Evolutionary conservation across 352 stramenopile species (phyloP).

Genomic region (Phytophthora hibernalis): DNA sequence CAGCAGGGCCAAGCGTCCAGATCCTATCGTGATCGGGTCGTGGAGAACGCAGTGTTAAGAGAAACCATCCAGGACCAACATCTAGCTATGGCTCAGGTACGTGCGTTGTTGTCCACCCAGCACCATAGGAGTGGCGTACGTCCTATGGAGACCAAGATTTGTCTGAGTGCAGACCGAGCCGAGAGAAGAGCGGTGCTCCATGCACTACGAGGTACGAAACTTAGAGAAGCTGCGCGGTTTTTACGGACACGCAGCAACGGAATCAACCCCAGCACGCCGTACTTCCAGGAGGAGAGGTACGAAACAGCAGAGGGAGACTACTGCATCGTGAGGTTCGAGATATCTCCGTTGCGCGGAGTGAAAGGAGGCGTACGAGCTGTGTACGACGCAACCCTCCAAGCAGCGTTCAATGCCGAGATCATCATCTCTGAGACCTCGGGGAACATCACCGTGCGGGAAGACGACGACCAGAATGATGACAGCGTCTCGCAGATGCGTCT

Average conservation of each 20-base stretch:
- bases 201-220: constrained; percentile 32
- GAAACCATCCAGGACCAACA: constrained; percentile 43
- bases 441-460: constrained; percentile 72
- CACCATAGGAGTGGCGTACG: constrained; percentile 31
- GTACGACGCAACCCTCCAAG: constrained; percentile 55
- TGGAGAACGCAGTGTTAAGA: constrained; percentile 37
- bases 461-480: constrained; percentile 61
- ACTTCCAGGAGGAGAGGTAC: constrained; percentile 49
- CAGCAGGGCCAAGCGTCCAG: constrained; percentile 31
- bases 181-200: constrained; percentile 32
- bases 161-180: constrained; percentile 34
- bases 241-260: constrained; percentile 32
- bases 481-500: constrained; percentile 53
- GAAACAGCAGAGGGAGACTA: constrained; percentile 48
- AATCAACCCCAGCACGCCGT: constrained; percentile 34
- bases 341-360: constrained; percentile 46
- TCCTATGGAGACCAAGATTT: constrained; percentile 42
- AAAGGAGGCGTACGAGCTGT: constrained; percentile 48
- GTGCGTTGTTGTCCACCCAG: constrained; percentile 37
- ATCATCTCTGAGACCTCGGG: constrained; percentile 66
- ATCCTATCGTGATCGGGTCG: constrained; percentile 25
- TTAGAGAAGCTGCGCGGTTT: constrained; percentile 40
- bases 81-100: constrained; percentile 35
- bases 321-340: constrained; percentile 53
- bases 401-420: constrained; percentile 66